These are phyloP conservation scores for Pyrenophora graminea DNA, from an alignment of 2,329 filamentous ascomycete genomes.

Conservation along the genomic window DNA sequence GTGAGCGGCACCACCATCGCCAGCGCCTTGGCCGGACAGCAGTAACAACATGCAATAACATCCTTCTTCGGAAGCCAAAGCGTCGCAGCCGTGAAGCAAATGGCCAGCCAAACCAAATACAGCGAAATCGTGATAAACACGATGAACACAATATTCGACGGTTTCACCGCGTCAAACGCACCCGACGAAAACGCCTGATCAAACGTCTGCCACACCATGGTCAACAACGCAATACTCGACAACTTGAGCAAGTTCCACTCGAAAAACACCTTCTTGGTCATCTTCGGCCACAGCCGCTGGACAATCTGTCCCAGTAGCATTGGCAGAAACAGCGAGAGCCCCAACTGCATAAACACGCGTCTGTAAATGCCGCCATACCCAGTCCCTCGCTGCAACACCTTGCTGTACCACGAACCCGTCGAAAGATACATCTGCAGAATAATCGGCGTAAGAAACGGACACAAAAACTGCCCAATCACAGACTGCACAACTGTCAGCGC, in stretches of 20 bases:
- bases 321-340: slow-evolving; percentile 68
- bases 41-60: slow-evolving; percentile 73
- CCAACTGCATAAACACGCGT: slow-evolving; percentile 69
- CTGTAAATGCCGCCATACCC: slow-evolving; percentile 66
- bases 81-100: slow-evolving; percentile 62
- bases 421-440: slow-evolving; percentile 66
- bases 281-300: slow-evolving; percentile 59
- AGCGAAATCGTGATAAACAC: slow-evolving; percentile 69
- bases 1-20: slow-evolving; percentile 70
- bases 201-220: slow-evolving; percentile 68
- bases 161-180: slow-evolving; percentile 62
- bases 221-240: slow-evolving; percentile 51
- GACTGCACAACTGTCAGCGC: slow-evolving; percentile 62
- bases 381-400: slow-evolving; percentile 57
- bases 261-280: slow-evolving; percentile 59
- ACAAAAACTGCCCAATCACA: slow-evolving; percentile 70
- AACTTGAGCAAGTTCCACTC: slow-evolving; percentile 53
- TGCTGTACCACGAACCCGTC: slow-evolving; percentile 57
- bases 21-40: slow-evolving; percentile 73
- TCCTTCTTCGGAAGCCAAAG: slow-evolving; percentile 63
- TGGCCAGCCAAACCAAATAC: slow-evolving; percentile 64
- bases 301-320: slow-evolving; percentile 65
- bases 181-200: slow-evolving; percentile 68
- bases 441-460: slow-evolving; percentile 68
- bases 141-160: slow-evolving; percentile 66